phyloP scores from a whole-genome alignment of 257 asterid species.

The Anisodus acutangulus region DNA sequence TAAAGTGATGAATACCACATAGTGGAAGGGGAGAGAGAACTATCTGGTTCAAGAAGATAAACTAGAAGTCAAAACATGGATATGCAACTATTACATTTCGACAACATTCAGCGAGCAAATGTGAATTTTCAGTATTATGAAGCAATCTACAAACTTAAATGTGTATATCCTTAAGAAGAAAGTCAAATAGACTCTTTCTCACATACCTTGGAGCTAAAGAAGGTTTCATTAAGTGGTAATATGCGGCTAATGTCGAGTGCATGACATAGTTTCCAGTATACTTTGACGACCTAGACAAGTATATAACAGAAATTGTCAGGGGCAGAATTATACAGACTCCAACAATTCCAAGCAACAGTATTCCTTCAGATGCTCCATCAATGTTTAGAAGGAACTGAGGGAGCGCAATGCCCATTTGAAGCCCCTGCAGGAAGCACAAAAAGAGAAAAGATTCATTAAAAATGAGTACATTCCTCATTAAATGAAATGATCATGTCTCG shows the following conservation, averaged over 20 bases:
- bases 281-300: conserved; percentile 90
- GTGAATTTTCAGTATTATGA: not conserved
- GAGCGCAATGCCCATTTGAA: conserved; percentile 98
- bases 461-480: not conserved
- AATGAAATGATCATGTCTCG: conserved; percentile 5
- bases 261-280: conserved; percentile 97
- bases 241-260: conserved; percentile 92
- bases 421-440: conserved; percentile 59
- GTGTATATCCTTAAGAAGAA: not conserved
- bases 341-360: conserved; percentile 91
- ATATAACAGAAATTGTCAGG: conserved; percentile 83
- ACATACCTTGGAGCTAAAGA: conserved; percentile 97
- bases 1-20: not conserved
- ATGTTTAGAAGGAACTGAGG: conserved; percentile 90
- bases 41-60: conserved; percentile 9
- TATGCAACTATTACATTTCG: not conserved
- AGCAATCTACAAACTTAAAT: not conserved
- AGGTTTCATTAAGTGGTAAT: conserved; percentile 94
- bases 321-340: conserved; percentile 96
- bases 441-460: conserved; percentile 27
- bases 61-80: not conserved
- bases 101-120: not conserved
- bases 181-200: not conserved
- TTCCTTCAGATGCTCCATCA: conserved; percentile 95
- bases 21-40: not conserved